A percentile compares a stretch with the other conserved stretches of the same genome.
Conservation (phyloP, 2,329 filamentous ascomycete species). For the Fusarium bactridioides region DNA sequence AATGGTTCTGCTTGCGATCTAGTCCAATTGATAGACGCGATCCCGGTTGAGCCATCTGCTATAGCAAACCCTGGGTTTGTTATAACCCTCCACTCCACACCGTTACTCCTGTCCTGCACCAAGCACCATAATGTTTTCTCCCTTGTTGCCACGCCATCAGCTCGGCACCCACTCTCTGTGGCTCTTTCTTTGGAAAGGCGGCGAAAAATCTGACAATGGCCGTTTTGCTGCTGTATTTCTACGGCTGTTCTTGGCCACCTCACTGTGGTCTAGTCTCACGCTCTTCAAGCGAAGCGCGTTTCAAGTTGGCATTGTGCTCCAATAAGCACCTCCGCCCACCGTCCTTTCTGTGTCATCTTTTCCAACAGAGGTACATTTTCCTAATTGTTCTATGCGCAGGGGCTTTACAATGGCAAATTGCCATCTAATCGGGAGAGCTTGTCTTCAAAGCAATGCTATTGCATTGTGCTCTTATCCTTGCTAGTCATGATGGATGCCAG, state of each 20-base stretch:
- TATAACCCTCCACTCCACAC: constrained; percentile 42
- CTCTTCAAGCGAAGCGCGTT: constrained; percentile 41
- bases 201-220: constrained; percentile 30
- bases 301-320: constrained; percentile 36
- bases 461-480: constrained; percentile 35
- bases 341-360: constrained; percentile 34
- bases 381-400: constrained; percentile 32
- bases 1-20: constrained; percentile 40
- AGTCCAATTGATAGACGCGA: constrained; percentile 34
- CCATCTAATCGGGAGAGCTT: constrained; percentile 32
- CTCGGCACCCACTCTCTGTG: constrained; percentile 29
- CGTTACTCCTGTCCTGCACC: constrained; percentile 35
- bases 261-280: constrained; percentile 35
- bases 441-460: constrained; percentile 30
- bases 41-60: constrained; percentile 40
- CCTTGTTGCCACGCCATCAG: constrained; percentile 41
- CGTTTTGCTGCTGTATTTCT: constrained; percentile 24
- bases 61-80: constrained; percentile 43
- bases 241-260: constrained; percentile 35
- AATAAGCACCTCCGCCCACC: constrained; percentile 36
- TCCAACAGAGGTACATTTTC: constrained; percentile 25
- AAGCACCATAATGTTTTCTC: constrained; percentile 37
- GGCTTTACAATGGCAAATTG: constrained; percentile 37
- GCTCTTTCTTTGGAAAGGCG: constrained; percentile 19
- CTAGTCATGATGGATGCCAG: constrained; percentile 38